Percentiles rank a stretch among this genome's conserved stretches.
phyloP scores from a whole-genome alignment of 1,284 basidiomycete species.

The Tilletia walkeri region DNA sequence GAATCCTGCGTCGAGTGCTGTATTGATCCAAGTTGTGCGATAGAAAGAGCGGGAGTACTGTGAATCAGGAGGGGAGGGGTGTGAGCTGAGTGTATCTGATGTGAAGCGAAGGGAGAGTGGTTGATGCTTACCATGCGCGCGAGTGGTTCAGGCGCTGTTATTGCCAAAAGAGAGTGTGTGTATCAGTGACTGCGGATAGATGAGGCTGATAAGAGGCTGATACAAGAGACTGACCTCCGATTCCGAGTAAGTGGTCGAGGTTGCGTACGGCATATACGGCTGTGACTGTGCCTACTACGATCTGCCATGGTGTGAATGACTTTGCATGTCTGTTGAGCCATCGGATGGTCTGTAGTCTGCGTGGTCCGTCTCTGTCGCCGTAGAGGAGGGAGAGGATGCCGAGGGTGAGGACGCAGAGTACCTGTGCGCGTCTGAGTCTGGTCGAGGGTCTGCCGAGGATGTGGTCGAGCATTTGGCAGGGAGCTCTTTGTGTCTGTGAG shows the following conservation, averaged over 20 bases:
- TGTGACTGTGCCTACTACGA: constrained; percentile 81
- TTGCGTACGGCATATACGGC: constrained; percentile 80
- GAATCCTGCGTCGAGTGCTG: constrained; percentile 91
- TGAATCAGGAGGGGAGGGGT: background rate
- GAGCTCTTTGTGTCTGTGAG: background rate
- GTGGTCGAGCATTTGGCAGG: constrained; percentile 46
- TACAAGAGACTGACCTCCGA: constrained; percentile 66
- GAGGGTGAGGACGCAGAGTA: constrained; percentile 42
- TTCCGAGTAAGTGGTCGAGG: constrained; percentile 79
- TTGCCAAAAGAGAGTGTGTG: background rate
- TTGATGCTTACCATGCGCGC: constrained; percentile 59
- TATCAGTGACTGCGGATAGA: background rate
- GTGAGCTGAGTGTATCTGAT: background rate
- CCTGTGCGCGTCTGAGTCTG: constrained; percentile 41
- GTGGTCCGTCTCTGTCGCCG: constrained; percentile 37
- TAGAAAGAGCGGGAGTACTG: constrained; percentile 84
- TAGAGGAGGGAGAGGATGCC: constrained; percentile 36
- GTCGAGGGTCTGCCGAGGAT: constrained; percentile 49
- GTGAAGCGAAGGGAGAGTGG: constrained; percentile 17
- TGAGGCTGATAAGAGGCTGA: background rate
- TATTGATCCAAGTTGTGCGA: constrained; percentile 87
- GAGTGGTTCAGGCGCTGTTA: constrained; percentile 79
- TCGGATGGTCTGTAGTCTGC: background rate
- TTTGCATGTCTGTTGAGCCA: constrained; percentile 2
- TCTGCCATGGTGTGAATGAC: constrained; percentile 87